Base-by-base conservation (phyloP, 1,284 basidiomycete genomes). In the Ceraceosorus guamensis region DNA sequence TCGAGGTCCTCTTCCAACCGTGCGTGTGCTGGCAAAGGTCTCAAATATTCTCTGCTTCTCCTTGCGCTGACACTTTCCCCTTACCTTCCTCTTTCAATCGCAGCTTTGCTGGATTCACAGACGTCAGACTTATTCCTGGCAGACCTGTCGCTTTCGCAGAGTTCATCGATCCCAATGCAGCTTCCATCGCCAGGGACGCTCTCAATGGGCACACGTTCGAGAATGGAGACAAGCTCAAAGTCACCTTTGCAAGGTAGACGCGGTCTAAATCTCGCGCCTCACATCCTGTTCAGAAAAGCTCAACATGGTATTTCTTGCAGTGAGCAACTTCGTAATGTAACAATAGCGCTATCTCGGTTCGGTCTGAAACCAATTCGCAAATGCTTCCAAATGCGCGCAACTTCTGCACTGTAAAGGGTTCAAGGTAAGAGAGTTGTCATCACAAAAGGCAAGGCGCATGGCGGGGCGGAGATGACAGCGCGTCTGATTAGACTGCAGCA, bases 121-220 rank as follows among this genome's bases (percentile, higher is more conserved):
- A 75, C 39, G 69, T 76, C 11, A 65, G 72, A 31, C 68, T 65
- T 31, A 70, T 76, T 46, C 73, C 73, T 0, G 72, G 72, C n/a
- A 66, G 69, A 43, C 59, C 64, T 6, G 72, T 76, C 48, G 73
- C 73, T 5, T 76, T 76, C 53, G 70, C 71, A 51, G 73, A 76
- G 57, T 76, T 66, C 46, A 48, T 55, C 13, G 68, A 73, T 37
- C 65, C 71, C 33, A 61, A 65, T 1, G 63, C 62, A 31, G 63
- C 65, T 48, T 65, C 61, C 6, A 61, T 63, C 4, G 73, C 72
- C 11, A 64, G 67, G n/a, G 71, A 71, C 7, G 68, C 63, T 5
- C 66, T 74, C 53, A 73, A 76, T 46, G 69, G 67, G 24, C 61
- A 71, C 59, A 61, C 62, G 41, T 68, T 76, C 55, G 61, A 66